phyloP scores from a whole-genome alignment of 2,329 filamentous ascomycete species.

The Cordyceps fumosorosea region DNA sequence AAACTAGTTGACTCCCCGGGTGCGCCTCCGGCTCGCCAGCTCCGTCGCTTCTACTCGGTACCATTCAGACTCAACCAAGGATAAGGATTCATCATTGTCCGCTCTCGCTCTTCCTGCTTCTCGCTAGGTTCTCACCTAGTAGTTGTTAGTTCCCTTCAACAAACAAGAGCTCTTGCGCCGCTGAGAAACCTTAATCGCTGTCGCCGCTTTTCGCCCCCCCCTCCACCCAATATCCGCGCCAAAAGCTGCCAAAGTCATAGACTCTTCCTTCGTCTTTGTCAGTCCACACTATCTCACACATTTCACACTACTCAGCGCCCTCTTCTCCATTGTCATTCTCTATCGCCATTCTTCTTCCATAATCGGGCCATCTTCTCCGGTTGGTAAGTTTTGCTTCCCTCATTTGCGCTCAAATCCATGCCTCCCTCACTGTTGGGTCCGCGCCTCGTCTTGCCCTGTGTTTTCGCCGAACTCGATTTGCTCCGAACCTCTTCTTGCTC shows the following conservation, averaged over 20 bases:
- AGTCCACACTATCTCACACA: conserved; percentile 12
- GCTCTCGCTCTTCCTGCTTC: neutral
- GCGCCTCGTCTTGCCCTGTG: neutral
- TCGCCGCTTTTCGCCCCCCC: conserved; percentile 14
- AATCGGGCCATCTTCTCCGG: neutral
- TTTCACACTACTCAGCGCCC: neutral
- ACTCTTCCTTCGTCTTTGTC: neutral
- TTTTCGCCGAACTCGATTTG: neutral
- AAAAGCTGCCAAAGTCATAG: conserved; percentile 9
- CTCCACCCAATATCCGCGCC: conserved; percentile 11
- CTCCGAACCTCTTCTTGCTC: neutral
- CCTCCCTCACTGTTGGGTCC: neutral
- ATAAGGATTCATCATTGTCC: neutral
- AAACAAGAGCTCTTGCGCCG: neutral
- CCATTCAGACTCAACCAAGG: neutral
- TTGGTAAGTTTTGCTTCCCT: neutral
- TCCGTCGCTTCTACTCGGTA: neutral
- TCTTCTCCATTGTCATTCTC: conserved; percentile 6
- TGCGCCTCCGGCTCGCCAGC: neutral
- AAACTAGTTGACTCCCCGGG: neutral
- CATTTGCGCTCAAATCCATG: neutral
- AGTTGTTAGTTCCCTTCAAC: conserved; percentile 5
- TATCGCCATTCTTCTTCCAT: neutral
- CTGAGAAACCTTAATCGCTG: conserved; percentile 12
- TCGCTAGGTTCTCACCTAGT: too few species aligned